Evolutionary conservation across 345 rosid genomes (phyloP), one percentile per base, ranked within the genome.

Genomic region (Cardamine occulta): DNA sequence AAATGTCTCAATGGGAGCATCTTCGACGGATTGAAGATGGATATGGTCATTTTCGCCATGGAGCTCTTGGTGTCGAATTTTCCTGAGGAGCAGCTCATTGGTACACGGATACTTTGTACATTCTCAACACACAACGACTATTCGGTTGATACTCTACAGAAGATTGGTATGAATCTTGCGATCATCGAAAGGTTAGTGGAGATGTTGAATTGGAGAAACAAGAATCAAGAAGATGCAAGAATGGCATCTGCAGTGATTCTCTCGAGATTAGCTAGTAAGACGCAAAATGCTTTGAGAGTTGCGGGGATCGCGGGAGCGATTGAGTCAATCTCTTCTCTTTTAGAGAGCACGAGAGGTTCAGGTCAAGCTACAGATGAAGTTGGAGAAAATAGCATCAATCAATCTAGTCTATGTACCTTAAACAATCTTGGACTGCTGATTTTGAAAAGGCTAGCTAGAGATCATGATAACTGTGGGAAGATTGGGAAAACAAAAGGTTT

Each of bases 171-270:
- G 17, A 86, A 85, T 29, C 77, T 88, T 0, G 61, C 72, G 1
- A 88, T 83, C 57, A 86, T 88, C 26, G 99, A 92, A 71, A 80
- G 96, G 56, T 78, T 91, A 26, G 88, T 91, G 2, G 99, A 94
- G 81, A 88, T 92, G 88, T 75, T 94, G 91, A 94, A 92, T 31
- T 94, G 99, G 99, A 94, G 88, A 83, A 90, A 88, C 76, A 83
- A 80, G 10, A 83, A 77, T 68, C 93, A 92, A 81, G 91, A 92
- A 80, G 93, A 76, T 74, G 85, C 88, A 72, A 88, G 99, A 67
- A 63, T 21, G 71, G 86, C 93, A 63, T 87, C 98, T 7, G 97
- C 93, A 1, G 95, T 88, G 67, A 85, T 91, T 24, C 79, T 94
- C 51, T 83, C 95, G 26, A 87, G 77, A 71, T 74, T 94, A 21